Percentiles rank a stretch among this genome's conserved stretches.
Evolutionary conservation across 2,329 filamentous ascomycete species (phyloP).

Genomic region (Didymella arachidicola): DNA sequence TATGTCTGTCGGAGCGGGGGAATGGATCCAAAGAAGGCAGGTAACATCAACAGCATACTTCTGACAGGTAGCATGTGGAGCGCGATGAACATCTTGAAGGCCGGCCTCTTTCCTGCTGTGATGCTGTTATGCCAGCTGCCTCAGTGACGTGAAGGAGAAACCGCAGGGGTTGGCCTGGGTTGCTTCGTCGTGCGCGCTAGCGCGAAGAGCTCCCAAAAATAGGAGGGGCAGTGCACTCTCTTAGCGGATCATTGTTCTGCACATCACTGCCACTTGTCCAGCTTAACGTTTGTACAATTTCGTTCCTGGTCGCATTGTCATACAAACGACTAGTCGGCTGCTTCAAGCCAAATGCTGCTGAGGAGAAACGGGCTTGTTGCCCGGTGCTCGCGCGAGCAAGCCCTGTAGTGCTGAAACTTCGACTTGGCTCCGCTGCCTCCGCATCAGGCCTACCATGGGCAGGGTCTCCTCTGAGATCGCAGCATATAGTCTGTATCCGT

Average conservation of each 20-base stretch:
- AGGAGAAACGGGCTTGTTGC: conserved; percentile 28
- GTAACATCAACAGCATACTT: not conserved
- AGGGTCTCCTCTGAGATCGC: conserved; percentile 31
- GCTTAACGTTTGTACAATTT: conserved; percentile 14
- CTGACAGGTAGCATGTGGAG: not conserved
- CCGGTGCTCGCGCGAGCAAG: conserved; percentile 24
- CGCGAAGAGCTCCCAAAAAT: conserved; percentile 35
- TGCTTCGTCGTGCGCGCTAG: conserved; percentile 25
- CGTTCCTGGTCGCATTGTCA: conserved; percentile 8
- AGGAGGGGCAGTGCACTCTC: conserved; percentile 41
- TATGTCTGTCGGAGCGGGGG: not conserved
- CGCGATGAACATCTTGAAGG: not conserved
- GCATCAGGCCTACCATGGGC: conserved; percentile 31
- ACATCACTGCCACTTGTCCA: conserved; percentile 31
- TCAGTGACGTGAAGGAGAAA: conserved; percentile 11
- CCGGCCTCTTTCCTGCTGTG: not conserved
- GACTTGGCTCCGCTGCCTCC: conserved; percentile 20
- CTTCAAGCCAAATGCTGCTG: conserved; percentile 15
- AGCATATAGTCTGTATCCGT: conserved; percentile 31
- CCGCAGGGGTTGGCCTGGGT: conserved; percentile 28
- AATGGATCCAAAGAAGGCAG: conserved; percentile 1
- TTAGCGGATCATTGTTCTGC: conserved; percentile 28
- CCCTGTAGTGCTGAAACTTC: conserved; percentile 11
- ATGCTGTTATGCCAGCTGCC: conserved; percentile 9
- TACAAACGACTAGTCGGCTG: conserved; percentile 2